phyloP scores from a whole-genome alignment of 805 yeast species.

The Myxozyma kluyveri region DNA sequence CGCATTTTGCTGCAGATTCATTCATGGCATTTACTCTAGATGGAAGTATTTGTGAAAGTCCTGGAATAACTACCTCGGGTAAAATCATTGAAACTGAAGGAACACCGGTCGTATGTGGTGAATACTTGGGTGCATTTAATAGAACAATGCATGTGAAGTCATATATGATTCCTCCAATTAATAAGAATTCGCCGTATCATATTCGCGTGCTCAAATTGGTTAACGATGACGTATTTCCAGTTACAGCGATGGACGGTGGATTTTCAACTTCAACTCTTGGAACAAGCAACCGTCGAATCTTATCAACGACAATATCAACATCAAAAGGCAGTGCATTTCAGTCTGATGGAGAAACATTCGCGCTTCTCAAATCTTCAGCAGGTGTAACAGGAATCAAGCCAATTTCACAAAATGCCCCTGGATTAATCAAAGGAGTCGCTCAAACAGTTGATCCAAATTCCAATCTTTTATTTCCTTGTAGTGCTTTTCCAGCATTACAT shows the following conservation, averaged over 20 bases:
- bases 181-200: slow-evolving; percentile 24
- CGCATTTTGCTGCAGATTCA: slow-evolving; percentile 27
- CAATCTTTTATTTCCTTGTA: slow-evolving; percentile 10
- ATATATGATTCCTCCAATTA: slow-evolving; percentile 29
- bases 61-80: slow-evolving; percentile 20
- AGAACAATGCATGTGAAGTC: slow-evolving; percentile 25
- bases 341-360: slow-evolving; percentile 5
- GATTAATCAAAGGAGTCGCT: neutral
- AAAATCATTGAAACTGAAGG: slow-evolving; percentile 12
- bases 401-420: neutral
- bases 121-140: slow-evolving; percentile 27
- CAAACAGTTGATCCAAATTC: slow-evolving; percentile 12
- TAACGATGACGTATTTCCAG: slow-evolving; percentile 4
- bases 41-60: slow-evolving; percentile 10
- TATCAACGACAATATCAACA: neutral
- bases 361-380: slow-evolving; percentile 6
- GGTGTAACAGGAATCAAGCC: slow-evolving; percentile 9
- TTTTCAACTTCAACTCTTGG: slow-evolving; percentile 16
- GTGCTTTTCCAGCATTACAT: slow-evolving; percentile 3
- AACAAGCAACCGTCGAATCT: neutral
- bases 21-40: slow-evolving; percentile 31
- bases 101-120: slow-evolving; percentile 17
- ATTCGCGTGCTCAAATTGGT: slow-evolving; percentile 28
- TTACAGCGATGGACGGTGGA: slow-evolving; percentile 25
- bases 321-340: slow-evolving; percentile 2